These are phyloP conservation scores for Cercophora samala DNA, from an alignment of 495 filamentous ascomycete genomes.

Conservation along the genomic window DNA sequence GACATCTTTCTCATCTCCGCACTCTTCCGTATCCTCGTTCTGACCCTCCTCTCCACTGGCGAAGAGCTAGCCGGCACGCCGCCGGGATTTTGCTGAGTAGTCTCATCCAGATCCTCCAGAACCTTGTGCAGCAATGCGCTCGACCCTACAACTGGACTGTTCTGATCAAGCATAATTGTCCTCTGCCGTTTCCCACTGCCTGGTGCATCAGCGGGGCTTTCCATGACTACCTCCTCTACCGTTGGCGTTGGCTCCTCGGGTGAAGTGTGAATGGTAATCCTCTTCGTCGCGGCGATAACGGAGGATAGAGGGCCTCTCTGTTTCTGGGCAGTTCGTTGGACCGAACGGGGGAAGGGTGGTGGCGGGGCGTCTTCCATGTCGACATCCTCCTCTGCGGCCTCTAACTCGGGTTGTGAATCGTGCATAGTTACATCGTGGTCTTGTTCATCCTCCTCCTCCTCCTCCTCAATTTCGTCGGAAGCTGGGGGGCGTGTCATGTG, in stretches of 20 bases:
- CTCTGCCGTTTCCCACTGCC: constrained; percentile 7
- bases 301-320: constrained; percentile 6
- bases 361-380: constrained; percentile 5
- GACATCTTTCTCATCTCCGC: constrained; percentile 7
- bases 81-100: not conserved
- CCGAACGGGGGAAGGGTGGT: not conserved
- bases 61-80: constrained; percentile 6
- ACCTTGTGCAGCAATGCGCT: constrained; percentile 4
- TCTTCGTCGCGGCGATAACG: constrained; percentile 4
- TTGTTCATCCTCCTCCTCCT: not conserved
- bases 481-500: constrained; percentile 6
- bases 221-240: constrained; percentile 10
- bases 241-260: not conserved
- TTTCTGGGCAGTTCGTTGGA: not conserved
- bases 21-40: constrained; percentile 11
- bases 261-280: constrained; percentile 2
- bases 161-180: not conserved
- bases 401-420: not conserved
- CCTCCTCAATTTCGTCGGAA: constrained; percentile 1
- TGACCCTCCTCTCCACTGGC: constrained; percentile 8
- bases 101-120: constrained; percentile 10
- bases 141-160: constrained; percentile 7
- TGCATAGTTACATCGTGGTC: not conserved
- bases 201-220: constrained; percentile 9
- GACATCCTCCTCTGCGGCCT: constrained; percentile 6